Conservation (phyloP, 176 grass and related monocot species). For the Guadua angustifolia region DNA sequence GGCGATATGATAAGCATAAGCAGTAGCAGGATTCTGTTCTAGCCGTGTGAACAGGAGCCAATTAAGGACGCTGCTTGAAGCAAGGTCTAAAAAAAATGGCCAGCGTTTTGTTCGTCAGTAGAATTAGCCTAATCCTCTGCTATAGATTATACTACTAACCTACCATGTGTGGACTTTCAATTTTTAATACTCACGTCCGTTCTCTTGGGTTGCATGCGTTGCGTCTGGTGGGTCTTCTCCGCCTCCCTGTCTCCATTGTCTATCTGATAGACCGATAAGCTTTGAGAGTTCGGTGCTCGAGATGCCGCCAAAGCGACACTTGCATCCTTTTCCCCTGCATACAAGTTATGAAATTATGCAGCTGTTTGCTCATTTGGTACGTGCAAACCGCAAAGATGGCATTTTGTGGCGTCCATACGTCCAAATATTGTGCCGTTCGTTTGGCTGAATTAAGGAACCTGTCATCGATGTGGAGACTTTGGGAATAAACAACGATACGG, state of each 20-base stretch:
- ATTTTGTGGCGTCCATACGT: neutral
- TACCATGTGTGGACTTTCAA: neutral
- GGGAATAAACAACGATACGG: neutral
- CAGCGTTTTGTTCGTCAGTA: neutral
- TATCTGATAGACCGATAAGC: neutral
- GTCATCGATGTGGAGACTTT: neutral
- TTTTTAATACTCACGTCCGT: neutral
- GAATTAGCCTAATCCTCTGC: neutral
- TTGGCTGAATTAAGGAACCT: neutral
- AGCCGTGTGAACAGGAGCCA: neutral
- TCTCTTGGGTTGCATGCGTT: neutral
- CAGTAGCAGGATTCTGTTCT: too few species aligned
- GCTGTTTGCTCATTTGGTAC: neutral
- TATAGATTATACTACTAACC: too few species aligned
- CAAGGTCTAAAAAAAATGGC: neutral
- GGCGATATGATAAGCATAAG: neutral
- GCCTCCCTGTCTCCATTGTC: neutral
- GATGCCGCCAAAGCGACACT: neutral
- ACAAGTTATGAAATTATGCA: neutral
- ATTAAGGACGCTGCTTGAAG: neutral
- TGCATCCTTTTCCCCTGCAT: neutral
- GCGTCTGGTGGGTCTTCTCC: neutral
- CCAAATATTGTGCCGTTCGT: too few species aligned
- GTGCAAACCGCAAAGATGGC: constrained; percentile 11
- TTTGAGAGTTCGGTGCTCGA: neutral